Evolutionary conservation across 805 yeast species (phyloP).

Genomic region (Saccharomycopsis oosterbeekiorum): DNA sequence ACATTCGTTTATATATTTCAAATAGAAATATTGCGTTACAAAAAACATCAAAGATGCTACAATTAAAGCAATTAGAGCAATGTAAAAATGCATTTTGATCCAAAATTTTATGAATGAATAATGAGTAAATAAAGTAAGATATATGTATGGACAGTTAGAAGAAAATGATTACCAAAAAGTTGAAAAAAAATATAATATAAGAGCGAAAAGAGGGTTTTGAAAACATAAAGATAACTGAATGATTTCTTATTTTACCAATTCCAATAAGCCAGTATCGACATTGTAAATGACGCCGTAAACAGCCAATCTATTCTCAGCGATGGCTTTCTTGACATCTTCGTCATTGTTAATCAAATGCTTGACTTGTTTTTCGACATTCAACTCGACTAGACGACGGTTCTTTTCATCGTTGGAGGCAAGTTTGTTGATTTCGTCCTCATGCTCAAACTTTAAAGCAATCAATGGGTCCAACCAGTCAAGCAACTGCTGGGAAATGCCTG

Average conservation of each 20-base stretch:
- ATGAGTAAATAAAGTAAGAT: no score
- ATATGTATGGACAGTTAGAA: no score
- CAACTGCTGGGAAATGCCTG: slow-evolving; percentile 31
- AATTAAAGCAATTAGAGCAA: no score
- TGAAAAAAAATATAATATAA: no score
- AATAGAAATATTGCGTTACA: no score
- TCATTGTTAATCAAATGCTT: slow-evolving; percentile 45
- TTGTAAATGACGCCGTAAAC: slow-evolving; percentile 81
- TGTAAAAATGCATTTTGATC: no score
- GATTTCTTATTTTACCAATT: slow-evolving; percentile 19
- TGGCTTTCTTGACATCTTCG: slow-evolving; percentile 61
- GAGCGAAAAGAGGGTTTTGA: background rate
- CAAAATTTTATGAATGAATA: no score
- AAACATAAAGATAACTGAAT: background rate
- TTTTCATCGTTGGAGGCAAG: slow-evolving; percentile 42
- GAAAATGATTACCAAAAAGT: no score
- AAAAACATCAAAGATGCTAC: no score
- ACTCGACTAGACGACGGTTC: slow-evolving; percentile 58
- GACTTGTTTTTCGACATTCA: slow-evolving; percentile 67
- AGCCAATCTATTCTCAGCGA: slow-evolving; percentile 51
- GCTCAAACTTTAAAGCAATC: slow-evolving; percentile 58
- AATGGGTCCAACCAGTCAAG: slow-evolving; percentile 64
- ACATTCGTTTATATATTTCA: no score
- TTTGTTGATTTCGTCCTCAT: slow-evolving; percentile 39
- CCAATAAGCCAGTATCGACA: slow-evolving; percentile 63